These are phyloP conservation scores for Boeremia lycopersici DNA, from an alignment of 2,329 filamentous ascomycete species.

Conservation along the genomic window DNA sequence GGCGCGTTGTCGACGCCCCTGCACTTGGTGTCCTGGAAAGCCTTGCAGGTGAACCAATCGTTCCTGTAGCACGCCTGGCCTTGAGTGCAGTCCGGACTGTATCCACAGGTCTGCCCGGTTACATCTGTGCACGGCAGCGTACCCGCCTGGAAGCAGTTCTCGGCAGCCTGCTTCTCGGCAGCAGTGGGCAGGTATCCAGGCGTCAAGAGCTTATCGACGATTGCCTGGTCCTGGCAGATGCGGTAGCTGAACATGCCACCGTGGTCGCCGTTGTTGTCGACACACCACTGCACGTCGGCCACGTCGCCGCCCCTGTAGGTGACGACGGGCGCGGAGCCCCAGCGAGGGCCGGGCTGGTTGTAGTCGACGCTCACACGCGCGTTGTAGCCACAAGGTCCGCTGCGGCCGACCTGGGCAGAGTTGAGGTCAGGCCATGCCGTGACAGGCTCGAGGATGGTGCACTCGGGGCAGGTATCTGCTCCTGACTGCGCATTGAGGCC, in stretches of 20 bases:
- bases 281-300: constrained; percentile 43
- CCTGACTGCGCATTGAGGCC: constrained; percentile 42
- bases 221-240: constrained; percentile 40
- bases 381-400: constrained; percentile 44
- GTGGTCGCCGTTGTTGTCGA: constrained; percentile 44
- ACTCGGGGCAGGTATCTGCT: constrained; percentile 43
- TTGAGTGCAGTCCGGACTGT: constrained; percentile 36
- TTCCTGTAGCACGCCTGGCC: constrained; percentile 42
- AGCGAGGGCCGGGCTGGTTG: constrained; percentile 40
- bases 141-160: constrained; percentile 39
- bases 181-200: constrained; percentile 41
- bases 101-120: constrained; percentile 37
- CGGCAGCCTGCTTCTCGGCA: constrained; percentile 42
- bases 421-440: constrained; percentile 42
- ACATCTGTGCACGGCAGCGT: constrained; percentile 42
- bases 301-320: constrained; percentile 39
- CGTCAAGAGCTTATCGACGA: constrained; percentile 41
- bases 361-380: constrained; percentile 44
- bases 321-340: constrained; percentile 38
- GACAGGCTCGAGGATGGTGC: constrained; percentile 43
- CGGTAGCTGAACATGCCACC: constrained; percentile 45
- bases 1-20: constrained; percentile 40
- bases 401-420: constrained; percentile 36
- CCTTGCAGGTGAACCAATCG: constrained; percentile 45
- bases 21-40: constrained; percentile 38